Evolutionary conservation across 2,329 filamentous ascomycete genomes (phyloP), one percentile per base, ranked within the genome.

Genomic region (Capronia coronata): DNA sequence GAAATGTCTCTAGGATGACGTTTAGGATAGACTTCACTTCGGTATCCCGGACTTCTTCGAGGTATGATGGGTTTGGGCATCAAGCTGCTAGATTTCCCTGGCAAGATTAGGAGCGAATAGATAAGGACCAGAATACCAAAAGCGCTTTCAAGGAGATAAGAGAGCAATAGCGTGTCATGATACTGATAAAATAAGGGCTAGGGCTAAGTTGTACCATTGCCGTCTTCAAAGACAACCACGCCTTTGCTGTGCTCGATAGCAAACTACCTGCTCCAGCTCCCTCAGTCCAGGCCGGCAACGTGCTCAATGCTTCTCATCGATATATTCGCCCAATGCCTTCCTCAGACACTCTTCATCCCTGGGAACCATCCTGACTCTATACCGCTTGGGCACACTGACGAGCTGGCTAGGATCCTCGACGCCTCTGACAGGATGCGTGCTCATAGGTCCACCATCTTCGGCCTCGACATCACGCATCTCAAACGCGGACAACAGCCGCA

Each of bases 401-500:
- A 84, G 63, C 54, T 79, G 82, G 2, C 78, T 78, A 1, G 78
- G 80, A 59, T 83, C 80, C 2, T 75, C 69, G 55, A 75, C 81
- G 0, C 81, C 81, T 9, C 65, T 67, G 6, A 84, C 67, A 1
- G 80, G 81, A 62, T 84, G 74, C 22, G 73, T 75, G 22, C 52
- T 52, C 13, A 60, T 35, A 5, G 9, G 40, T 3, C 46, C 46
- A 16, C 52, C 55, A 45, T 83, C 78, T 0, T 79, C 71, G 5
- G 75, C 67, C 34, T 76, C 75, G 44, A 72, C 66, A 52, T 74
- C 74, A 46, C 76, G 67, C 48, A 84, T 75, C 52, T 75, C 74
- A 63, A 84, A 83, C 58, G 76, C 77, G 62, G 75, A 79, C 21
- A 84, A 65, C 55, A 80, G 75, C 23, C 81, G 73, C 66, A 83